phyloP scores from a whole-genome alignment of 78 protist species.

The Chrysochromulina tobinii region DNA sequence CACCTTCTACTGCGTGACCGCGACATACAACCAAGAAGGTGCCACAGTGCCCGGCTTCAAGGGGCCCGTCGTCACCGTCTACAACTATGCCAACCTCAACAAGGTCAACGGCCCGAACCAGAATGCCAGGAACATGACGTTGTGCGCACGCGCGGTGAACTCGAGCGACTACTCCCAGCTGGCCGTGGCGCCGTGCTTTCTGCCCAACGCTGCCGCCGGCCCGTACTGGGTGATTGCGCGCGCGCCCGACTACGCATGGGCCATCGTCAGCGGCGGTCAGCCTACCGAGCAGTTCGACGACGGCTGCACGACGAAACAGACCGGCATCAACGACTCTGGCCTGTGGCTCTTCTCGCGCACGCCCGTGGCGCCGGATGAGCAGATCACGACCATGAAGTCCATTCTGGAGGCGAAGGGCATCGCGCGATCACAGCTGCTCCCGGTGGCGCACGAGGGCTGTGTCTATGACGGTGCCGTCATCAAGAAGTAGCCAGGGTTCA shows the following conservation, averaged over 20 bases:
- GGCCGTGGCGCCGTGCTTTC: background rate
- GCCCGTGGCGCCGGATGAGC: background rate
- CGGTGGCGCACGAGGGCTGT: background rate
- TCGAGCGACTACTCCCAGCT: background rate
- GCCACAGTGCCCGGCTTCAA: background rate
- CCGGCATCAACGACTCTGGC: background rate
- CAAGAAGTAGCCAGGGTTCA: too few species aligned
- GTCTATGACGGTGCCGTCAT: too few species aligned
- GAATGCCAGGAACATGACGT: too few species aligned
- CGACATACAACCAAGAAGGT: background rate
- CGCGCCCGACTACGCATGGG: background rate
- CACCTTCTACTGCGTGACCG: background rate
- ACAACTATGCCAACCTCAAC: background rate
- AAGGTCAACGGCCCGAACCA: background rate
- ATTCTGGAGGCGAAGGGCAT: background rate
- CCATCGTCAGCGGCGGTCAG: background rate
- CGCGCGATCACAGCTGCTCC: background rate
- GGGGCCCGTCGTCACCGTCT: background rate
- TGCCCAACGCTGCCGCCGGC: background rate
- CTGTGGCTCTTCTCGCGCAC: background rate
- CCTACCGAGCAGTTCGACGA: too few species aligned
- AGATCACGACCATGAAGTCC: background rate
- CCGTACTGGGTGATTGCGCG: background rate
- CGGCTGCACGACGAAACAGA: too few species aligned
- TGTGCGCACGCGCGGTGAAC: background rate